A percentile compares a stretch with the other conserved stretches of the same genome.
These are phyloP conservation scores for Angomonas deanei DNA, from an alignment of 208 protist species.

Conservation along the genomic window DNA sequence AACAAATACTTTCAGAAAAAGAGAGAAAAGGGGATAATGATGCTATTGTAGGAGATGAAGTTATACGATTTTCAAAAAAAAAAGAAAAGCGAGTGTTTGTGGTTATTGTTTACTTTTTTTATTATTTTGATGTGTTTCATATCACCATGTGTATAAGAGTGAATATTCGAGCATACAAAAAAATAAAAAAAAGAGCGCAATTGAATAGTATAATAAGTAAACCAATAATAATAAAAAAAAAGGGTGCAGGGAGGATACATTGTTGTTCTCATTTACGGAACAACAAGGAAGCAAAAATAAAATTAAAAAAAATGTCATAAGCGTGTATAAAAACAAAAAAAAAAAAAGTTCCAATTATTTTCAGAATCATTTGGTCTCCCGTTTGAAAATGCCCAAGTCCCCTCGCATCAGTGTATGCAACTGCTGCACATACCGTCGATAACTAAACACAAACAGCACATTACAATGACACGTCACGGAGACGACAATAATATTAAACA, in stretches of 20 bases:
- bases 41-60: background rate
- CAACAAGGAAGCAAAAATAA: conserved; percentile 1
- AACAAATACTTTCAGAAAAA: conserved; percentile 4
- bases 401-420: background rate
- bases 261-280: background rate
- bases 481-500: background rate
- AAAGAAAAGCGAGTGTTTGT: background rate
- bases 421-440: background rate
- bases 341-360: no score
- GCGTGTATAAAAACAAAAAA: no score
- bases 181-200: no score
- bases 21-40: background rate
- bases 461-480: background rate
- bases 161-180: no score
- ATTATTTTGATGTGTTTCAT: background rate
- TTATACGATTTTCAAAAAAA: background rate
- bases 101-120: background rate
- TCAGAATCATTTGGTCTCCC: no score
- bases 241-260: background rate
- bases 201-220: no score
- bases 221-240: no score
- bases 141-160: no score
- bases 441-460: background rate
- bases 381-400: no score
- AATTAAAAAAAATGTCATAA: background rate